Evolutionary conservation across 78 protist species (phyloP), one percentile per base, ranked within the genome.

Genomic region (Dictyostelium firmibasis): DNA sequence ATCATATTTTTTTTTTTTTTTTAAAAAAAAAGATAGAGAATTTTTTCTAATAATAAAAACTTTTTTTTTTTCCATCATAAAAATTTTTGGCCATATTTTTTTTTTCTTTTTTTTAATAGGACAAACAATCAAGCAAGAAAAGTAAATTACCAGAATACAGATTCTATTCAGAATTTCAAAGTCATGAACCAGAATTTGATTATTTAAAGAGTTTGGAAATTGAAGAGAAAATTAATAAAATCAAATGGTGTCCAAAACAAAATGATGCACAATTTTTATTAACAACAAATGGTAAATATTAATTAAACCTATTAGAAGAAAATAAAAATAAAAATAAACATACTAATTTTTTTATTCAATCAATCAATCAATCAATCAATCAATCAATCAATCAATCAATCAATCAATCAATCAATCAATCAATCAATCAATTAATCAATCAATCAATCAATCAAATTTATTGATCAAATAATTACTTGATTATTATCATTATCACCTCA

Each of bases 171-270:
- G 99, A 99, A 83, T 99, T 99, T 81, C 99, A 99, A 67, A 96
- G 98, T 84, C 99, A 99, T 85, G 99, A 98, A 83, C 96, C 99
- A 23, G 99, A 98, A 87, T 99, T 99, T 82, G 99, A 99, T 92
- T 99, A 98, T 47, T 95, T 99, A 33, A 98, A 99, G 94, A 76
- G 96, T 25, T 81, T 98, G 29, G 99, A 99, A 70, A 99, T 99
- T 84, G 99, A 99, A 86, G 99, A 99, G 86, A 98, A 98, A 92
- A 98, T 99, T 67, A 99, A 99, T 98, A 87, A 95, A 67, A 97
- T 99, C 35, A 91, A 91, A 81, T 99, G 98, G 99, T 62, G 98
- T 31, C 74, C 91, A 44, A 96, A 76, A 27, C 43, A 35, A 25
- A 93, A 91, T 64, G 67, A 57, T 23, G 83, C 99, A 3, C 96